Conservation (phyloP, 192 early-diverging fungal genomes). For the Allomyces arbusculus region DNA sequence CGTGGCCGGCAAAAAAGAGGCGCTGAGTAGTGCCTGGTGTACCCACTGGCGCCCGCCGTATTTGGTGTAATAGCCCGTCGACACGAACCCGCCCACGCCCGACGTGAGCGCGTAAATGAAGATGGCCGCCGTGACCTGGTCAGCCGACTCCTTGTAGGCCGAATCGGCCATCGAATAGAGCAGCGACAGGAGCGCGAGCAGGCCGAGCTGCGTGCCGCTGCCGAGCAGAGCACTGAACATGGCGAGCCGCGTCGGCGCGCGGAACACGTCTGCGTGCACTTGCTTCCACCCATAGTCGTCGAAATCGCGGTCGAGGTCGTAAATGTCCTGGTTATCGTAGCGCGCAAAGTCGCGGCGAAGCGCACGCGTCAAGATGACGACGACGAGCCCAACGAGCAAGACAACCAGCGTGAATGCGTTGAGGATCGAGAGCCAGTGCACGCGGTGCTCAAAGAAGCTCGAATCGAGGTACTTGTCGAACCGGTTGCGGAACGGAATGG, state of each 20-base stretch:
- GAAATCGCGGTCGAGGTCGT: conserved; percentile 50
- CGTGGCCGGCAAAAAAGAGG: conserved; percentile 42
- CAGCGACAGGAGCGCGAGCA: conserved; percentile 48
- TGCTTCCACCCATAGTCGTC: conserved; percentile 98
- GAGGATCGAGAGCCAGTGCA: conserved; percentile 87
- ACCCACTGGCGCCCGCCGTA: conserved; percentile 54
- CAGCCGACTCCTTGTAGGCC: conserved; percentile 41
- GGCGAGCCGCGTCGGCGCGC: conserved; percentile 53
- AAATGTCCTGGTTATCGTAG: conserved; percentile 57
- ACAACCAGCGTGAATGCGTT: conserved; percentile 88
- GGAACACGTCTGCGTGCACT: conserved; percentile 94
- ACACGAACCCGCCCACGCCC: conserved; percentile 42
- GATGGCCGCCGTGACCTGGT: conserved; percentile 54
- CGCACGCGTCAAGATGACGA: conserved; percentile 68
- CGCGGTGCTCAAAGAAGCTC: conserved; percentile 68
- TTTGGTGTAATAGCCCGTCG: conserved; percentile 38
- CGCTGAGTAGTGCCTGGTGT: conserved; percentile 37
- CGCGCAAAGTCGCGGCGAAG: conserved; percentile 81
- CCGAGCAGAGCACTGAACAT: conserved; percentile 63
- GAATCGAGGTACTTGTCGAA: conserved; percentile 68
- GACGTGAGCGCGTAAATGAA: conserved; percentile 60
- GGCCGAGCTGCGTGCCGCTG: conserved; percentile 60
- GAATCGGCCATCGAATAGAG: conserved; percentile 33
- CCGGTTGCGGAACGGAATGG: conserved; percentile 41
- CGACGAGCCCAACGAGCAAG: conserved; percentile 78